phyloP scores from a whole-genome alignment of 768 basidiomycete species.

The Suillus brevipes region DNA sequence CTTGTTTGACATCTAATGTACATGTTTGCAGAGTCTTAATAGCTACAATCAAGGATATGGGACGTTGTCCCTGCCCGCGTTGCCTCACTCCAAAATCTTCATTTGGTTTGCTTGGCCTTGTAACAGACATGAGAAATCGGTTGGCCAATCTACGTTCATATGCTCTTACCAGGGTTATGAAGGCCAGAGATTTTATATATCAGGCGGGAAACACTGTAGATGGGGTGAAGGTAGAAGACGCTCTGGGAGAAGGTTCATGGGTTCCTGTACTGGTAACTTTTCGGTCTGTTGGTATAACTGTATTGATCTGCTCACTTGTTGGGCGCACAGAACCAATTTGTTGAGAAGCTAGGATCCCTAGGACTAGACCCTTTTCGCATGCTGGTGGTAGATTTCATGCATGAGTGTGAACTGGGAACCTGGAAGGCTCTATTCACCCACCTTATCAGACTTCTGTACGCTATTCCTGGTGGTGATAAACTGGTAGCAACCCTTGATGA shows the following conservation, averaged over 20 bases:
- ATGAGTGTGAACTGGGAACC: neutral
- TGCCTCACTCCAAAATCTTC: neutral
- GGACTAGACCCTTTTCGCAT: neutral
- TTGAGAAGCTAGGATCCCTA: neutral
- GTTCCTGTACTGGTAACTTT: neutral
- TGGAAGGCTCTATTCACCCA: neutral
- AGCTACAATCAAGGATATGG: neutral
- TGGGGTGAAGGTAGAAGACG: neutral
- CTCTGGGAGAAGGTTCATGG: neutral
- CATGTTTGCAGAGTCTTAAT: neutral
- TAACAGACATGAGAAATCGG: neutral
- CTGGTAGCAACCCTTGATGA: neutral
- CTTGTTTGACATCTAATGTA: too few species aligned
- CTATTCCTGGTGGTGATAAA: neutral
- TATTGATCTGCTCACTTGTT: too few species aligned
- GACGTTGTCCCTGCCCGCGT: neutral
- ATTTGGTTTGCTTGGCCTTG: neutral
- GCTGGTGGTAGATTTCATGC: neutral
- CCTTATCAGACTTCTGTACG: neutral
- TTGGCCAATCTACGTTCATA: neutral
- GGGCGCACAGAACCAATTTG: neutral
- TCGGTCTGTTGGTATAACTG: too few species aligned
- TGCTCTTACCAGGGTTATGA: neutral
- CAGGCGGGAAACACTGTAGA: neutral
- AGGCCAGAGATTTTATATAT: neutral